Evolutionary conservation across 495 filamentous ascomycete species (phyloP), one percentile per base, ranked within the genome.

Genomic region (Delitschia confertaspora): DNA sequence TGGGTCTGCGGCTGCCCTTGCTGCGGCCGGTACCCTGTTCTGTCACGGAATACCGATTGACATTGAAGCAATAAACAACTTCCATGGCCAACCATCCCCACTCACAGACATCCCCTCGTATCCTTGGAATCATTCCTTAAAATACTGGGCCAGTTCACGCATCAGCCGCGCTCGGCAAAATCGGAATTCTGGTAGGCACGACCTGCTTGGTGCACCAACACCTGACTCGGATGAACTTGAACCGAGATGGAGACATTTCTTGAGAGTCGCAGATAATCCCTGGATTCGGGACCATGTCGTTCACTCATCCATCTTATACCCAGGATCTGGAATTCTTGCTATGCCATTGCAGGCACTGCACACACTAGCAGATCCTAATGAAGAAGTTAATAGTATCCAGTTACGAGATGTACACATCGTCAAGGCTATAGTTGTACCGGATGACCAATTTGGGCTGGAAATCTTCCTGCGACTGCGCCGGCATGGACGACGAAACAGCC

Each of bases 201-300:
- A 79, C 49, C 57, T 82, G 0, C 61, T 82, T 1, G 79, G 79
- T 0, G 57, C 64, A 7, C 58, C 64, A 4, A 61, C 63, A 6
- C 52, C 63, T 22, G 72, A 71, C 32, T 71, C 59, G 18, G 73
- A 68, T 43, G 60, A 67, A 3, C 40, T 68, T 4, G 67, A 75
- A 35, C 60, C 69, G 3, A 61, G 60, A 1, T 53, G 49, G 49
- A 27, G 32, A 9, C 14, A 43, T 5, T 3, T 23, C 13, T 25
- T 53, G 11, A 13, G 13, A 3, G 10, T 32, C 1, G 18, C 9
- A 1, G 37, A 42, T 3, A 40, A 16, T 6, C 31, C 44, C 5
- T 53, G 36, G 36, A 26, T 53, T 10, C 3, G 24, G 9, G 43
- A 53, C 33, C 49, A 53, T 22, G 39, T 29, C 30, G 16, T 53